Evolutionary conservation across 1,284 basidiomycete species (phyloP).

Genomic region (Apiotrichum brassicae): DNA sequence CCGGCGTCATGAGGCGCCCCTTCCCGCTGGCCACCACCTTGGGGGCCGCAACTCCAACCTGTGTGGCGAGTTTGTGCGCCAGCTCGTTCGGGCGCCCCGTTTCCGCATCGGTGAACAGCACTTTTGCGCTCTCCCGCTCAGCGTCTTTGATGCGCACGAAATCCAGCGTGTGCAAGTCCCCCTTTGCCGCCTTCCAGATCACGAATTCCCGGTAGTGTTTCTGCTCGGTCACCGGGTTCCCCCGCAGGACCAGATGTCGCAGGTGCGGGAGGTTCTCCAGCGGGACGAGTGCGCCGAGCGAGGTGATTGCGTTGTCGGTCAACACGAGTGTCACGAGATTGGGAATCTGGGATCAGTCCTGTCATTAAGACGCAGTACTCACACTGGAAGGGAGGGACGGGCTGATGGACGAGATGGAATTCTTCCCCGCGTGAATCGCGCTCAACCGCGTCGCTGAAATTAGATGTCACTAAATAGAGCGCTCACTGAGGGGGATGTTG

Average conservation of each 20-base stretch:
- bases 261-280: constrained; percentile 71
- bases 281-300: constrained; percentile 71
- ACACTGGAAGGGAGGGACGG: constrained; percentile 43
- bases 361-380: constrained; percentile 3
- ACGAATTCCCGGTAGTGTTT: constrained; percentile 94
- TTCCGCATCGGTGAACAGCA: constrained; percentile 69
- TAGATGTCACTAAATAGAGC: too few species aligned
- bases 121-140: constrained; percentile 68
- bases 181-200: constrained; percentile 52
- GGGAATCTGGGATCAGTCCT: constrained; percentile 34
- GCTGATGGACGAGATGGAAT: constrained; percentile 80
- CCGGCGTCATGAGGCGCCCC: constrained; percentile 79
- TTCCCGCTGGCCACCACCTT: constrained; percentile 53
- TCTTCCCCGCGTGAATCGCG: constrained; percentile 91
- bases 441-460: constrained; percentile 67
- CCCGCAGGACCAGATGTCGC: constrained; percentile 73
- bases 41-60: constrained; percentile 51
- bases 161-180: constrained; percentile 81
- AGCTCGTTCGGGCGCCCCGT: constrained; percentile 67
- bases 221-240: constrained; percentile 87
- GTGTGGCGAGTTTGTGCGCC: constrained; percentile 66
- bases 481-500: constrained; percentile 71
- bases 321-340: constrained; percentile 47
- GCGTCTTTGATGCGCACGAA: constrained; percentile 91
- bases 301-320: constrained; percentile 56